Base-by-base conservation (phyloP, 2,329 filamentous ascomycete genomes). In the Arthroderma uncinatum region DNA sequence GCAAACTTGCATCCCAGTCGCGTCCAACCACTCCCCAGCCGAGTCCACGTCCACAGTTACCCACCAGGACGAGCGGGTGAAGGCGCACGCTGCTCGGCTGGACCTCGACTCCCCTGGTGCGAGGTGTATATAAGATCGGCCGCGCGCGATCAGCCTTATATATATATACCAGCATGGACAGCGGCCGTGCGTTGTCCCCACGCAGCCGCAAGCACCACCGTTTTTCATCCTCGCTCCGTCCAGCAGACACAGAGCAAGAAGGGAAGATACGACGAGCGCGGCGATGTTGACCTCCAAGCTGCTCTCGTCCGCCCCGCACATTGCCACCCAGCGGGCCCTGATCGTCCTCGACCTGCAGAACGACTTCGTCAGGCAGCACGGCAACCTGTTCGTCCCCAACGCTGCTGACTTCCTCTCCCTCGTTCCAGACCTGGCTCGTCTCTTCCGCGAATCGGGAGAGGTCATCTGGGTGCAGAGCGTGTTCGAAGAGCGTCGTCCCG, bases 271-370 rank as follows among this genome's bases (percentile, higher is more conserved):
- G 30, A 33, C 23, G 44, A 21, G 6, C 21, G 2, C 12, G 21
- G 23, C 10, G 21, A 55, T 55, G 56, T 59, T 62, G 19, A 48
- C 59, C 5, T 44, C 59, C 16, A 57, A 52, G 34, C 53, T 60
- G 28, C 55, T 62, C 48, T 47, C 56, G 9, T 54, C 57, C 14
- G 52, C 57, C 21, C 60, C 60, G 12, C 54, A 54, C 19, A 76
- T 84, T 59, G 73, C 80, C 60, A 83, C 81, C 23, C 74, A 79
- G 57, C 81, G 82, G 72, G 92, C 89, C 0, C 78, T 98, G 44
- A 76, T 97, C 19, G 75, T 94, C 16, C 79, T 96, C 62, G 92
- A 95, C 66, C 81, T 95, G 36, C 93, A 97, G 67, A 89, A 94
- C 65, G 92, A 96, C 69, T 95, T 97, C 66, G 74, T 94, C 58